Evolutionary conservation across 2,329 filamentous ascomycete genomes (phyloP).

Genomic region (Sporothrix brasiliensis): DNA sequence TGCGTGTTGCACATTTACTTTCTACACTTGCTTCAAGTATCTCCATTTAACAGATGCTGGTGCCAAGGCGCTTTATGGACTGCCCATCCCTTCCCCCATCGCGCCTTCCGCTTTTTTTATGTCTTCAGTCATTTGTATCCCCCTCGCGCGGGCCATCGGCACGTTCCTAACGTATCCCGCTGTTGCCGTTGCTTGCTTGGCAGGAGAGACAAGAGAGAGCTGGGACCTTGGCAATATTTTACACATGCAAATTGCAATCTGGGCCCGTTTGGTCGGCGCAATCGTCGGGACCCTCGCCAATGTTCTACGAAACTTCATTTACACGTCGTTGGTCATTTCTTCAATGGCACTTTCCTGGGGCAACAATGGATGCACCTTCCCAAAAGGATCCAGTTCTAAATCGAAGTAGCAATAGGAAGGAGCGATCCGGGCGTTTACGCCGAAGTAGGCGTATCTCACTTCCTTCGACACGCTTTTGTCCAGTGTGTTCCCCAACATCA

Average conservation of each 20-base stretch:
- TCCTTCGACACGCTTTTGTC: too few relatives aligned
- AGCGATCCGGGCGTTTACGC: neutral
- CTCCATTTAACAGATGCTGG: neutral
- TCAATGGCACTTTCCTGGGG: neutral
- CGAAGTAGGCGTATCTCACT: neutral
- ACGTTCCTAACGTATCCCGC: neutral
- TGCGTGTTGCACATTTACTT: neutral
- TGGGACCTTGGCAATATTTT: neutral
- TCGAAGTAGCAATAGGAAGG: neutral
- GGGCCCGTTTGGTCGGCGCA: neutral
- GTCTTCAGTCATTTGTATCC: slow-evolving; percentile 1
- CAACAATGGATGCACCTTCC: neutral
- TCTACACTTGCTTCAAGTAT: neutral
- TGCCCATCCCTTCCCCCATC: neutral
- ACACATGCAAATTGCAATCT: too few relatives aligned
- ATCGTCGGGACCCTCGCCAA: neutral
- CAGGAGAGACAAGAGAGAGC: neutral
- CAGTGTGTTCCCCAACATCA: neutral
- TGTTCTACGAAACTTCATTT: neutral
- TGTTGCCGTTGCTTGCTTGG: slow-evolving; percentile 6
- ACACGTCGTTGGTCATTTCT: neutral
- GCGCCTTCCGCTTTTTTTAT: neutral
- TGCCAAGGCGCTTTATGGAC: neutral
- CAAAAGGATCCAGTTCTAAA: neutral
- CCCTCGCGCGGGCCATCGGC: neutral